Evolutionary conservation across 805 yeast species (phyloP).

Genomic region (Millerozyma miso): DNA sequence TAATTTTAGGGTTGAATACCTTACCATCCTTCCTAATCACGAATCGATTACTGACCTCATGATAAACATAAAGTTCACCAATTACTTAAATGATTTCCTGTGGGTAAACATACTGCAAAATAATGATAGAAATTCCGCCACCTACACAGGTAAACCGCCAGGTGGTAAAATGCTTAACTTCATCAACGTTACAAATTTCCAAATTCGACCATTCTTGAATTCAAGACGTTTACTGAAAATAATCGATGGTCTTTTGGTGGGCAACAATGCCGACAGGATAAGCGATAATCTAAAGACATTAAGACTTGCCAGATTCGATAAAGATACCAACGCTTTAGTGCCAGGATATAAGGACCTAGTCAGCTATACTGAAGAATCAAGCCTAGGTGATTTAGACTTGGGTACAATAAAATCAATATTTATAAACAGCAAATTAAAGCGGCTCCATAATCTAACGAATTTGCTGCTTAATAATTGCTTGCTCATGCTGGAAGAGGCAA

Average conservation of each 20-base stretch:
- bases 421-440: slow-evolving; percentile 8
- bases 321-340: slow-evolving; percentile 10
- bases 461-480: slow-evolving; percentile 22
- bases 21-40: slow-evolving; percentile 29
- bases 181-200: slow-evolving; percentile 26
- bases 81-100: slow-evolving; percentile 12
- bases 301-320: slow-evolving; percentile 17
- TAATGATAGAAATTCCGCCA: not conserved
- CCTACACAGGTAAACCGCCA: slow-evolving; percentile 1
- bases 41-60: slow-evolving; percentile 18
- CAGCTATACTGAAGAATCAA: not conserved
- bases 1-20: slow-evolving; percentile 23
- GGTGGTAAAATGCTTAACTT: slow-evolving; percentile 11
- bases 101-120: not conserved
- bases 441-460: slow-evolving; percentile 12
- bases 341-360: slow-evolving; percentile 16
- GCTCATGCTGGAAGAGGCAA: slow-evolving; percentile 20
- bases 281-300: slow-evolving; percentile 13
- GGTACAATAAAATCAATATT: slow-evolving; percentile 9
- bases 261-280: slow-evolving; percentile 4
- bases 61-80: slow-evolving; percentile 27
- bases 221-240: slow-evolving; percentile 20
- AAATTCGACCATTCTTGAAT: slow-evolving; percentile 32
- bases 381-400: slow-evolving; percentile 9
- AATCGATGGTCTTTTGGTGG: slow-evolving; percentile 13